Base-by-base conservation (phyloP, 306 rosid species). In the Cicer chorassanicum region DNA sequence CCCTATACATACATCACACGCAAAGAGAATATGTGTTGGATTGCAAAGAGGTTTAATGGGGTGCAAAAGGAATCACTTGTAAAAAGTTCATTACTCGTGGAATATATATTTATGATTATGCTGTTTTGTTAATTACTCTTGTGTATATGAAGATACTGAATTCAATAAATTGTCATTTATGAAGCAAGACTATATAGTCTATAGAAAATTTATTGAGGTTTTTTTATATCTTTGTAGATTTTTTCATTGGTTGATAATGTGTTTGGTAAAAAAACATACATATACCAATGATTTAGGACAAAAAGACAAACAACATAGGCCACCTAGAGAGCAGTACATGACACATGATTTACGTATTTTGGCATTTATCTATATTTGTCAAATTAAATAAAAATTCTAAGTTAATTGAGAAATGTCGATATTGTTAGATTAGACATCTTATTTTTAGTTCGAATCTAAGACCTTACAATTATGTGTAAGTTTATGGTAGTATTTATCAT, bases 31-130 rank as follows among this genome's bases (percentile, higher is more conserved):
- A 80, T 77, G 63, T 86, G 87, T 82, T 73, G 81, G 78, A 36
- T 68, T 24, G 74, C 71, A 82, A 73, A 78, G 67, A 69, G 67
- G 79, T 83, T 83, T 83, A 77, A 77, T 77, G 83, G 83, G 79
- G 72, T 80, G 80, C 87, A 68, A 29, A 73, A 72, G 78, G 95
- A 84, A 86, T 84, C 83, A 69, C 78, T 61, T 67, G 75, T 55
- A 66, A 76, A 75, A 78, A 72, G 56, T 68, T 82, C 84, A 74
- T 79, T 11, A 71, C 90, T 73, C 82, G 24, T 75, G 73, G 89
- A 89, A 89, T 86, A 82, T 60, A 40, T 39, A 39, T 86, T 80
- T 60, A 40, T 39, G 19, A 66, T 68, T 74, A 62, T 72, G 77
- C 36, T 87, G 55, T 75, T 89, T 76, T 84, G 56, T 45, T 65